These are phyloP conservation scores for Pseudognaphalium luteoalbum DNA, from an alignment of 129 eudicot species.

Conservation along the genomic window DNA sequence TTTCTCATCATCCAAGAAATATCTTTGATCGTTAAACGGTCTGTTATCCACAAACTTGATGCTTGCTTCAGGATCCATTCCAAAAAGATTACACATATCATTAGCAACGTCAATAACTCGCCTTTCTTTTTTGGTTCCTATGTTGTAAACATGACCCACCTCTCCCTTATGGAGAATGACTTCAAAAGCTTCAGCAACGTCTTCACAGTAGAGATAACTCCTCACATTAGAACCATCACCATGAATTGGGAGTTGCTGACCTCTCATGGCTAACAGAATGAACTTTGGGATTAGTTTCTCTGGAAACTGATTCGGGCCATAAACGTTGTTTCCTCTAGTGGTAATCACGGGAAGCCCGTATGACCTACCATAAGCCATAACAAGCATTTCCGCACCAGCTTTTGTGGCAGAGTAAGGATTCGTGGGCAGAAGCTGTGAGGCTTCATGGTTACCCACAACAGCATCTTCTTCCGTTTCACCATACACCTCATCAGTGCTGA, in stretches of 20 bases:
- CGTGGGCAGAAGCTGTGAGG: conserved; percentile 96
- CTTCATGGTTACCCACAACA: conserved; percentile 96
- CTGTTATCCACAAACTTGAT: conserved; percentile 93
- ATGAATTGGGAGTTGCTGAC: conserved; percentile 82
- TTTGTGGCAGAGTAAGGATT: conserved; percentile 96
- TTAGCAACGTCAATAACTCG: conserved; percentile 90
- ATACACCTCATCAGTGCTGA: conserved; percentile 96
- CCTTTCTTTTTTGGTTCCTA: conserved; percentile 92
- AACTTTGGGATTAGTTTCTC: conserved; percentile 91
- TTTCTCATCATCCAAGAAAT: conserved; percentile 89
- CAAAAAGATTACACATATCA: conserved; percentile 75
- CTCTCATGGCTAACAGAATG: conserved; percentile 91
- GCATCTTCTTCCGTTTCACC: conserved; percentile 99
- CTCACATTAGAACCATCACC: conserved; percentile 98
- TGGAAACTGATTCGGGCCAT: conserved; percentile 95
- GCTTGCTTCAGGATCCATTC: conserved; percentile 53
- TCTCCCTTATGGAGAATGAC: conserved; percentile 91
- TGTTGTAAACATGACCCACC: conserved; percentile 95
- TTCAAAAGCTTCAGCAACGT: conserved; percentile 98
- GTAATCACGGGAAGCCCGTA: conserved; percentile 94
- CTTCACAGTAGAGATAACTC: conserved; percentile 97
- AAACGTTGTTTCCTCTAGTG: conserved; percentile 93
- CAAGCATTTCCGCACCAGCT: conserved; percentile 99
- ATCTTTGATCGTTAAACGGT: conserved; percentile 96
- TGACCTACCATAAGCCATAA: conserved; percentile 97